Conservation (phyloP, 1,284 basidiomycete species). For the Cerrena zonata region DNA sequence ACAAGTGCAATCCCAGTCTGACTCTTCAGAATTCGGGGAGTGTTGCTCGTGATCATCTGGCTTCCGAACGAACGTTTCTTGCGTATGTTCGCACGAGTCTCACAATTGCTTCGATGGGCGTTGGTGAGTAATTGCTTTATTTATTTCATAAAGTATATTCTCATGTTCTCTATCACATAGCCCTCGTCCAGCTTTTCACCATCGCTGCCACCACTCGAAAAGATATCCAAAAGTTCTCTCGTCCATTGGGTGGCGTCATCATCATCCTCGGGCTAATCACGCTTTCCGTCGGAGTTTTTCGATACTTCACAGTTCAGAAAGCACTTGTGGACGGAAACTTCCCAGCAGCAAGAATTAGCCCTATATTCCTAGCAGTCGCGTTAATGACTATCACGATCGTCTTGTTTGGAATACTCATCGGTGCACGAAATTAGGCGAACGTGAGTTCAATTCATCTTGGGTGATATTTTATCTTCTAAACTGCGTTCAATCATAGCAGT, state of each 20-base stretch:
- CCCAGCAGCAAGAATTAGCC: conserved; percentile 46
- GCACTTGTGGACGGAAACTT: conserved; percentile 51
- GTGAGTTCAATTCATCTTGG: background rate
- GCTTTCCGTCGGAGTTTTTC: conserved; percentile 42
- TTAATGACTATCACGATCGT: conserved; percentile 41
- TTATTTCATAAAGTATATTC: background rate
- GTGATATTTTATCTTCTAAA: background rate
- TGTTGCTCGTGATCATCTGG: conserved; percentile 57
- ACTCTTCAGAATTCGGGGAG: conserved; percentile 51
- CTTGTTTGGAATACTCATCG: conserved; percentile 46
- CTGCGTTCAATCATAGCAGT: background rate
- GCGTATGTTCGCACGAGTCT: conserved; percentile 56
- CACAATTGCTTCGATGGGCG: conserved; percentile 50
- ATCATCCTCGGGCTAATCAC: conserved; percentile 48
- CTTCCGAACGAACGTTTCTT: conserved; percentile 51
- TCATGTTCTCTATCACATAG: conserved; percentile 22
- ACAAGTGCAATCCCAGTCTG: conserved; percentile 23
- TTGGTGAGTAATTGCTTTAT: conserved; percentile 21
- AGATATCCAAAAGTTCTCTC: conserved; percentile 37
- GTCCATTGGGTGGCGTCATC: conserved; percentile 49
- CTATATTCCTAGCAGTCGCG: conserved; percentile 38
- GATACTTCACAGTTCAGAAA: conserved; percentile 53
- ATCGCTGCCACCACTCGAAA: conserved; percentile 30
- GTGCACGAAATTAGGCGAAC: background rate
- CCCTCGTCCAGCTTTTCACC: conserved; percentile 54